Evolutionary conservation across 176 grass and related monocot genomes (phyloP).

Genomic region (Ensete glaucum): DNA sequence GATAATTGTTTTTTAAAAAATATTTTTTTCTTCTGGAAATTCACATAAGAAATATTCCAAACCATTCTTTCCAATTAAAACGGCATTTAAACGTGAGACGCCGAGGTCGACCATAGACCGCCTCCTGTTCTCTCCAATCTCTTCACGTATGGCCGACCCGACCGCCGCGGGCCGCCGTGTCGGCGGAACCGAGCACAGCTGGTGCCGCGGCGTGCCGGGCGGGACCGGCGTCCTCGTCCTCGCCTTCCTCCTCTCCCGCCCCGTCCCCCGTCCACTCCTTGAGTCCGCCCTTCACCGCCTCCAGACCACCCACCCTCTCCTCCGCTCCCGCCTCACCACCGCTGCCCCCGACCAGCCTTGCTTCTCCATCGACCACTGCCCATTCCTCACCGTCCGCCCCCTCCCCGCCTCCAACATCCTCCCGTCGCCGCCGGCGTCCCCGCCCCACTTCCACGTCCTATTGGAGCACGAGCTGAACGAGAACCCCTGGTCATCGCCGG

Average conservation of each 20-base stretch:
- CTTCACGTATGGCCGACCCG: not conserved
- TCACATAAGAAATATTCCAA: no score
- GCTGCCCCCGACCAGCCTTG: conserved; percentile 26
- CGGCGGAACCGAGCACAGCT: conserved; percentile 60
- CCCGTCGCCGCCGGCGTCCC: conserved; percentile 6
- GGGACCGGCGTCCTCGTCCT: conserved; percentile 75
- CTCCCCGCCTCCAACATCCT: conserved; percentile 7
- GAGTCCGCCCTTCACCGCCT: conserved; percentile 37
- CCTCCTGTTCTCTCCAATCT: not conserved
- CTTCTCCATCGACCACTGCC: conserved; percentile 27
- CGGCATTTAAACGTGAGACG: no score
- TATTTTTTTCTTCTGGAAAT: no score
- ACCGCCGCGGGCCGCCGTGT: conserved; percentile 8
- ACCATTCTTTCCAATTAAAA: no score
- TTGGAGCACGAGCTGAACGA: conserved; percentile 78
- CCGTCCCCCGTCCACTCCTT: conserved; percentile 13
- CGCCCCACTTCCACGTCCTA: conserved; percentile 39
- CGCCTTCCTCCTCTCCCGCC: conserved; percentile 42
- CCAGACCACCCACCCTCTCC: conserved; percentile 47
- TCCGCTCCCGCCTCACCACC: conserved; percentile 39
- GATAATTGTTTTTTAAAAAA: no score
- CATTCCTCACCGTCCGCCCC: not conserved
- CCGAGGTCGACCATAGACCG: not conserved
- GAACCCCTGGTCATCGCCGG: conserved; percentile 51
- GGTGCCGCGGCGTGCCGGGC: conserved; percentile 58